Evolutionary conservation across 371 early-diverging fungal genomes (phyloP).

Genomic region (Mortierella sp.): DNA sequence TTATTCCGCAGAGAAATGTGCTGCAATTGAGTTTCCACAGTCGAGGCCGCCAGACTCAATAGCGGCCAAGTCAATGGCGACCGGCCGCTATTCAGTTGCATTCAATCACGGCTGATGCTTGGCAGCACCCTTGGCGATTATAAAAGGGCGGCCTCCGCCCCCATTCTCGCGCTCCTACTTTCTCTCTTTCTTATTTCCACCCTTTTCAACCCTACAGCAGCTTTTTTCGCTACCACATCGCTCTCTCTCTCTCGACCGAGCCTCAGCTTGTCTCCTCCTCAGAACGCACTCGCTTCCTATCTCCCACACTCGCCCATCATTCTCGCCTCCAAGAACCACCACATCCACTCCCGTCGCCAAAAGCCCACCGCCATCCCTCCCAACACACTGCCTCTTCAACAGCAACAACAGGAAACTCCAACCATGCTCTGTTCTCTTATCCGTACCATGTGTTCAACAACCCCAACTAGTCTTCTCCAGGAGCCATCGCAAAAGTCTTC

Average conservation of each 20-base stretch:
- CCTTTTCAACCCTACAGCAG: conserved; percentile 5
- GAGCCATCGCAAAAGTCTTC: neutral
- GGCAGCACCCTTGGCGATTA: neutral
- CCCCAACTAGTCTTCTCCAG: conserved; percentile 25
- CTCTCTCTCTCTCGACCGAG: neutral
- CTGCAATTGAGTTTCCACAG: conserved; percentile 9
- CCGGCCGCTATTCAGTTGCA: neutral
- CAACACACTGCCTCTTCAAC: neutral
- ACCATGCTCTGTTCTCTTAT: conserved; percentile 53
- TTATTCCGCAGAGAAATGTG: conserved; percentile 1
- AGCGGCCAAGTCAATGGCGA: neutral
- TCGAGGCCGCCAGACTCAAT: too few species aligned
- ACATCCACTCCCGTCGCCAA: neutral
- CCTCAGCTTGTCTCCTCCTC: neutral
- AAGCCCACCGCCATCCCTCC: conserved; percentile 7
- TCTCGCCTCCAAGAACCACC: conserved; percentile 36
- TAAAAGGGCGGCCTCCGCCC: neutral
- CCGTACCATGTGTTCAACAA: conserved; percentile 48
- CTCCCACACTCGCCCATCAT: conserved; percentile 7
- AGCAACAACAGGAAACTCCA: conserved; percentile 11
- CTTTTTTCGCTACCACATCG: neutral
- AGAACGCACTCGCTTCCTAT: neutral
- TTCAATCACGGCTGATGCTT: neutral
- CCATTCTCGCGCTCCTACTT: neutral
- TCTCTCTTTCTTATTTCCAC: conserved; percentile 3